These are phyloP conservation scores for Colletotrichum sp. DNA, from an alignment of 2,329 filamentous ascomycete species.

Conservation along the genomic window DNA sequence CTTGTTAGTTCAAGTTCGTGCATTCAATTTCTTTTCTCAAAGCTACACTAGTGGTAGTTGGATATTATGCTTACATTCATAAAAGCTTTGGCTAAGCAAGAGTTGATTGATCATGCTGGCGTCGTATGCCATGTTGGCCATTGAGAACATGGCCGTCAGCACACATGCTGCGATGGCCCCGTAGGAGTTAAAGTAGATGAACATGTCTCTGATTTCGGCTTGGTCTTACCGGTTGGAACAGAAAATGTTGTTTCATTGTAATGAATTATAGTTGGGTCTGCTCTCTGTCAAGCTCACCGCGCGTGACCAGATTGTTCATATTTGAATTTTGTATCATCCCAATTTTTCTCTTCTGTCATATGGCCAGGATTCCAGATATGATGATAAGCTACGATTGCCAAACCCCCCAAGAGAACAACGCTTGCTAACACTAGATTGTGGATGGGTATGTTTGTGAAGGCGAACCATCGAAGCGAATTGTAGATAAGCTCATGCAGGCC, in stretches of 20 bases:
- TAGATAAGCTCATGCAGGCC: not conserved
- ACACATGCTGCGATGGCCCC: not conserved
- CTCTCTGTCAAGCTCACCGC: not conserved
- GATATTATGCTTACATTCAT: not conserved
- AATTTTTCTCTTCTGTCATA: not conserved
- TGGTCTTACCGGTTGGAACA: not conserved
- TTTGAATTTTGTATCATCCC: not conserved
- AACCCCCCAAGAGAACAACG: not conserved
- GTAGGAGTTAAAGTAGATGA: not conserved
- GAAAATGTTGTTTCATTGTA: not conserved
- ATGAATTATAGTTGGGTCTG: not conserved
- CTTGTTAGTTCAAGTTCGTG: not conserved
- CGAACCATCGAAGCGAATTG: not conserved
- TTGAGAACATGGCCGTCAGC: not conserved
- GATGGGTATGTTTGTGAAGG: not conserved
- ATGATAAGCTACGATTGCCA: not conserved
- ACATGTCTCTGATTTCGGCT: not conserved
- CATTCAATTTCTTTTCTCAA: not conserved
- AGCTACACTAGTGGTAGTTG: not conserved
- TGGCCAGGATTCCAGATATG: not conserved
- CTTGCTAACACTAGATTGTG: not conserved
- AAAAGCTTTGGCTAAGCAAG: not conserved
- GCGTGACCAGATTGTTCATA: not conserved
- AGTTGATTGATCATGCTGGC: not conserved
- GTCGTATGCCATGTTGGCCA: not conserved